Evolutionary conservation across 371 early-diverging fungal genomes (phyloP).

Genomic region (Gilbertella persicaria): DNA sequence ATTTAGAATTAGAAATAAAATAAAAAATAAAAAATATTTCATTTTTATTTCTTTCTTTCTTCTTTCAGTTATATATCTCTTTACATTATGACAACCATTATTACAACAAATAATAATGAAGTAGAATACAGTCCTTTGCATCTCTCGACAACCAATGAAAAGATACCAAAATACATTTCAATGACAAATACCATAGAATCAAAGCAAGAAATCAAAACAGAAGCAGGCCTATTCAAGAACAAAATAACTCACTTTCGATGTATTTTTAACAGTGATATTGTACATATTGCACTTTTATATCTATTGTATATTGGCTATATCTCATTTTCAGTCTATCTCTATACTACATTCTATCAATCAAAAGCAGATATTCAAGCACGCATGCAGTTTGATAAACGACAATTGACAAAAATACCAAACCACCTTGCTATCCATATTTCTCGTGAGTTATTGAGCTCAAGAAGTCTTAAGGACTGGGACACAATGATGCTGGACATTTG

Average conservation of each 20-base stretch:
- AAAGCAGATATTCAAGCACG: constrained; percentile 1
- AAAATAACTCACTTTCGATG: constrained; percentile 1
- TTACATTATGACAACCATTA: constrained; percentile 3
- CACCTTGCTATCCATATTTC: constrained; percentile 43
- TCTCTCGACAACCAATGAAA: background rate
- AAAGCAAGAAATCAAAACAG: constrained; percentile 10
- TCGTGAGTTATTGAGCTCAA: constrained; percentile 30
- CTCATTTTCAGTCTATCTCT: constrained; percentile 8
- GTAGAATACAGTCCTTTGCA: background rate
- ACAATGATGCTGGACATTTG: constrained; percentile 36
- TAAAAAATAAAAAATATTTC: background rate
- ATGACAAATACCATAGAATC: constrained; percentile 1
- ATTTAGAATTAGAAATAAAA: background rate
- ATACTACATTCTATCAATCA: background rate
- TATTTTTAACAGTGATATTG: constrained; percentile 13
- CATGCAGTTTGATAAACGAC: constrained; percentile 31
- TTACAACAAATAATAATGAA: constrained; percentile 6
- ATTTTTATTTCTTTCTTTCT: background rate
- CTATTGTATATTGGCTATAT: constrained; percentile 20
- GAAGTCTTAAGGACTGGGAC: constrained; percentile 35
- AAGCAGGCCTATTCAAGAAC: constrained; percentile 3
- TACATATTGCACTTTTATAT: constrained; percentile 30
- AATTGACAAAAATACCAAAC: constrained; percentile 45
- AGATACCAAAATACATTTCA: constrained; percentile 7
- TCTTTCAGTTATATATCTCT: background rate